phyloP scores from a whole-genome alignment of 140 eudicot genomes.

The Stevia rebaudiana region DNA sequence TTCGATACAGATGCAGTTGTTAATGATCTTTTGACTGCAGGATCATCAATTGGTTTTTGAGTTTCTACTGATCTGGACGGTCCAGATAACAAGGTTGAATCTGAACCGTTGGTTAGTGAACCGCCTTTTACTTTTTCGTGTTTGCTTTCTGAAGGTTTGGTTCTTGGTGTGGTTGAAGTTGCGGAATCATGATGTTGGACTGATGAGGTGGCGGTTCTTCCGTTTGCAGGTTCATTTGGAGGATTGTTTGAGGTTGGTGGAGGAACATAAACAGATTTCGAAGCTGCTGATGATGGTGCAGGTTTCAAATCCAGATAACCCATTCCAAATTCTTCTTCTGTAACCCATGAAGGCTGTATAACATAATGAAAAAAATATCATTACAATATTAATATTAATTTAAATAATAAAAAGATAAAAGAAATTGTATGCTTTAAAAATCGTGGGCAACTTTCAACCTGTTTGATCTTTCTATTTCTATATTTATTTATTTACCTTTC shows the following conservation, averaged over 20 bases:
- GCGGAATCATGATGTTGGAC: conserved; percentile 47
- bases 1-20: conserved; percentile 55
- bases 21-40: conserved; percentile 47
- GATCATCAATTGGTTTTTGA: conserved; percentile 58
- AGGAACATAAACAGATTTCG: conserved; percentile 42
- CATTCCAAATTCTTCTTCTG: conserved; percentile 98
- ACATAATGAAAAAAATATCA: conserved; percentile 1
- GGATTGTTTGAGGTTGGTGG: conserved; percentile 35
- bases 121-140: conserved; percentile 53
- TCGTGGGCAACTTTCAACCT: neutral
- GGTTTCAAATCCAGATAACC: conserved; percentile 88
- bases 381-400: neutral
- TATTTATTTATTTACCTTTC: neutral
- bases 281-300: conserved; percentile 40
- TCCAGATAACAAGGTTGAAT: conserved; percentile 35
- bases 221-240: conserved; percentile 47
- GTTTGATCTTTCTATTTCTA: neutral
- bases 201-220: conserved; percentile 33
- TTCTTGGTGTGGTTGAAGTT: conserved; percentile 33
- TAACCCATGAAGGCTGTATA: conserved; percentile 93
- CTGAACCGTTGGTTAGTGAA: conserved; percentile 46
- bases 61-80: conserved; percentile 43
- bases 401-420: neutral
- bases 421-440: neutral
- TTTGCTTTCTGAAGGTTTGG: conserved; percentile 53